phyloP scores from a whole-genome alignment of 2,329 filamentous ascomycete species.

The Akanthomyces muscarius region DNA sequence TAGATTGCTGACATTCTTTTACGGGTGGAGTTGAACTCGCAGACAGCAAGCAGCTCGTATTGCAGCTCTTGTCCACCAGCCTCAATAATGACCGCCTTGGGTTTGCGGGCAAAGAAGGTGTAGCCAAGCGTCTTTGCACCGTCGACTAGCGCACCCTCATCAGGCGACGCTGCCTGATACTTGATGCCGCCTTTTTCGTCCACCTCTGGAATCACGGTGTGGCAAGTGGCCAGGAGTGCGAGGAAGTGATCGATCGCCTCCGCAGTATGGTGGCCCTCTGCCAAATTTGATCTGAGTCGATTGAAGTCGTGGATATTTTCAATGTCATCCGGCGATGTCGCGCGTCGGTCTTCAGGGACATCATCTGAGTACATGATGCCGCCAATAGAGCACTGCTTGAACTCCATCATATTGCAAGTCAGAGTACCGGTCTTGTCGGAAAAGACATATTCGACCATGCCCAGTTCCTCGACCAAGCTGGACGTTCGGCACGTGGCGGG shows the following conservation, averaged over 20 bases:
- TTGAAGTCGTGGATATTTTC: slow-evolving; percentile 83
- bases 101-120: slow-evolving; percentile 85
- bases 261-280: slow-evolving; percentile 47
- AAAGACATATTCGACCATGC: slow-evolving; percentile 98
- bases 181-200: slow-evolving; percentile 81
- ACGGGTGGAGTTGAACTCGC: slow-evolving; percentile 90
- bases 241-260: slow-evolving; percentile 73
- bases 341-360: slow-evolving; percentile 83
- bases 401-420: slow-evolving; percentile 99
- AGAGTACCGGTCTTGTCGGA: slow-evolving; percentile 96
- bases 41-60: slow-evolving; percentile 92
- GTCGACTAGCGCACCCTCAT: slow-evolving; percentile 94
- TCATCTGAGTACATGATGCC: slow-evolving; percentile 93
- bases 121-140: slow-evolving; percentile 84
- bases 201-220: slow-evolving; percentile 94
- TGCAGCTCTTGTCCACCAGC: slow-evolving; percentile 69
- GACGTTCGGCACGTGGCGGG: slow-evolving; percentile 94
- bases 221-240: slow-evolving; percentile 80
- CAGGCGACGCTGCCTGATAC: slow-evolving; percentile 95
- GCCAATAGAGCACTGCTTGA: slow-evolving; percentile 88
- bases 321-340: slow-evolving; percentile 70
- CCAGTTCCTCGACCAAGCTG: slow-evolving; percentile 91
- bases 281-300: slow-evolving; percentile 65
- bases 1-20: slow-evolving; percentile 99
- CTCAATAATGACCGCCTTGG: slow-evolving; percentile 78